Evolutionary conservation across 495 filamentous ascomycete species (phyloP).

Genomic region (Penicillium tannophilum): DNA sequence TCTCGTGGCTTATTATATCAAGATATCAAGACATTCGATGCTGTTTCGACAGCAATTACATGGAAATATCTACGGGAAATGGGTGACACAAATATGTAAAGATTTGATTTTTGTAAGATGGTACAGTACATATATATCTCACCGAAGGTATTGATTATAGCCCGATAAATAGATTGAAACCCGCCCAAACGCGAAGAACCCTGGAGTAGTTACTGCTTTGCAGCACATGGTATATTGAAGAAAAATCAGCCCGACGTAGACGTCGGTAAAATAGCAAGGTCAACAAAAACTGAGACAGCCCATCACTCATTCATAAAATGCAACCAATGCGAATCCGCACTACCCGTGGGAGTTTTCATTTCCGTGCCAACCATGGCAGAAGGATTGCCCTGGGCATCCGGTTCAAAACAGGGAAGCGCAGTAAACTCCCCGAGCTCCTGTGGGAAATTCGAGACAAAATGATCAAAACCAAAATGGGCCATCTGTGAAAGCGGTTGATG

Average conservation of each 20-base stretch:
- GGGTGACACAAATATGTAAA: background rate
- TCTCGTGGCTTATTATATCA: conserved; percentile 4
- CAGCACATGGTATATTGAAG: conserved; percentile 17
- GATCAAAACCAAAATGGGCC: conserved; percentile 46
- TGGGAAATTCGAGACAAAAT: conserved; percentile 50
- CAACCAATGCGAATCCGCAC: conserved; percentile 39
- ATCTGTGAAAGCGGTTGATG: conserved; percentile 38
- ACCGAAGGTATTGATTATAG: background rate
- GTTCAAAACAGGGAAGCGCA: conserved; percentile 50
- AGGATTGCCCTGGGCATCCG: conserved; percentile 35
- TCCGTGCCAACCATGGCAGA: conserved; percentile 23
- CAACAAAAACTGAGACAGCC: background rate
- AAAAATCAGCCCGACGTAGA: background rate
- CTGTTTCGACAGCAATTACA: background rate
- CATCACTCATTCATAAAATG: conserved; percentile 42
- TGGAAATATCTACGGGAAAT: background rate
- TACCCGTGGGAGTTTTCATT: conserved; percentile 27
- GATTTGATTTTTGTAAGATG: background rate
- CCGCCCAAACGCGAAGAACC: background rate
- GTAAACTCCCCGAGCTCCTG: conserved; percentile 51
- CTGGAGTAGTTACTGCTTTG: background rate
- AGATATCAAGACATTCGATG: background rate
- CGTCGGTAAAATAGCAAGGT: background rate
- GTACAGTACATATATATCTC: background rate
- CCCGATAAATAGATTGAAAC: background rate